phyloP scores from a whole-genome alignment of 108 stramenopile species.

The Cyclotella sp. region DNA sequence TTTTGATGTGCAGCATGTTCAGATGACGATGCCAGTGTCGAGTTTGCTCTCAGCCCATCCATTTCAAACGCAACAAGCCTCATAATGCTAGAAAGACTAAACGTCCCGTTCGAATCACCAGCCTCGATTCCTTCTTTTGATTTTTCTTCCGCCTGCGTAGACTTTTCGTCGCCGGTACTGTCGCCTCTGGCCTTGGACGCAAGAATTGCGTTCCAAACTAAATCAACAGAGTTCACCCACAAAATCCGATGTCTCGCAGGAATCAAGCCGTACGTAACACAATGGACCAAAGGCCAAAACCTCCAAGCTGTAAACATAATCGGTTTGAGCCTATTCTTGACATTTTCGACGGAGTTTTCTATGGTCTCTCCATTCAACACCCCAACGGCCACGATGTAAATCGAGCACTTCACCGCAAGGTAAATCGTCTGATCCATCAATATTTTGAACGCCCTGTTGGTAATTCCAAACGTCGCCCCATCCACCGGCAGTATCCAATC shows the following conservation, averaged over 20 bases:
- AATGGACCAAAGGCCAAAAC: slow-evolving; percentile 96
- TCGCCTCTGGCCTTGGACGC: slow-evolving; percentile 67
- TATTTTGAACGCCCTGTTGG: slow-evolving; percentile 91
- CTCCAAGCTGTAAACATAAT: slow-evolving; percentile 94
- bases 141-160: neutral
- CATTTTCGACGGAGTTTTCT: slow-evolving; percentile 64
- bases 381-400: slow-evolving; percentile 89
- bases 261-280: slow-evolving; percentile 87
- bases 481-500: slow-evolving; percentile 92
- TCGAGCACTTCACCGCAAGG: slow-evolving; percentile 86
- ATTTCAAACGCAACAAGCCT: slow-evolving; percentile 7
- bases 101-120: neutral
- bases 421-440: slow-evolving; percentile 96
- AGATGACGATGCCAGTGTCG: neutral
- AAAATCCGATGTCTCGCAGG: slow-evolving; percentile 93
- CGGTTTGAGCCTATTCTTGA: slow-evolving; percentile 76
- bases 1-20: neutral
- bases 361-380: slow-evolving; percentile 75
- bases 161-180: slow-evolving; percentile 31
- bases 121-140: neutral
- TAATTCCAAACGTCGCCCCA: slow-evolving; percentile 62
- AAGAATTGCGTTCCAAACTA: slow-evolving; percentile 91
- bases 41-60: neutral
- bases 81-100: slow-evolving; percentile 12
- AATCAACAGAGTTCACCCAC: slow-evolving; percentile 93